Evolutionary conservation across 345 rosid species (phyloP).

Genomic region (Hibiscus tridactylites): DNA sequence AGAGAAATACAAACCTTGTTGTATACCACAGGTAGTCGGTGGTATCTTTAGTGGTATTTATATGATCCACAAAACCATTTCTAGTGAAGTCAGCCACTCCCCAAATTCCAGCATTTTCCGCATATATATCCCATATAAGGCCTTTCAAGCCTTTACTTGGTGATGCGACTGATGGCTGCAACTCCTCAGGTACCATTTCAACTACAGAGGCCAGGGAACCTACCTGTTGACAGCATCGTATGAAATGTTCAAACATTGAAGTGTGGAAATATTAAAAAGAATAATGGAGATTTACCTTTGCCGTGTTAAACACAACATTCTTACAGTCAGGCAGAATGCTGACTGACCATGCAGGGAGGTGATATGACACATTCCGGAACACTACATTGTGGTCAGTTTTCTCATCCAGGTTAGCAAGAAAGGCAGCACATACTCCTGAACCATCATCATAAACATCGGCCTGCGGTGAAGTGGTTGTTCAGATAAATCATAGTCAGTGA

Average conservation of each 20-base stretch:
- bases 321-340: conserved; percentile 95
- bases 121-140: conserved; percentile 67
- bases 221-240: conserved; percentile 39
- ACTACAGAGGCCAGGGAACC: conserved; percentile 52
- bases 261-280: background rate
- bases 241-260: background rate
- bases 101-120: conserved; percentile 72
- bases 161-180: conserved; percentile 31
- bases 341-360: conserved; percentile 93
- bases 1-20: conserved; percentile 54
- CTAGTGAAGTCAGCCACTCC: conserved; percentile 54
- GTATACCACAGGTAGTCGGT: conserved; percentile 97
- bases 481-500: conserved; percentile 1
- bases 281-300: conserved; percentile 46
- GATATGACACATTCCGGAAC: conserved; percentile 52
- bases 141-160: conserved; percentile 20
- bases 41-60: conserved; percentile 73
- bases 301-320: conserved; percentile 66
- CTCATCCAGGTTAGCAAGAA: conserved; percentile 70
- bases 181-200: conserved; percentile 71
- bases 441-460: conserved; percentile 65
- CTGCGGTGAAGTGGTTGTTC: conserved; percentile 33
- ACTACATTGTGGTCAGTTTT: conserved; percentile 50
- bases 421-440: conserved; percentile 71
- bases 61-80: conserved; percentile 64